phyloP scores from a whole-genome alignment of 1,284 basidiomycete species.

The Melampsora allii-populina region DNA sequence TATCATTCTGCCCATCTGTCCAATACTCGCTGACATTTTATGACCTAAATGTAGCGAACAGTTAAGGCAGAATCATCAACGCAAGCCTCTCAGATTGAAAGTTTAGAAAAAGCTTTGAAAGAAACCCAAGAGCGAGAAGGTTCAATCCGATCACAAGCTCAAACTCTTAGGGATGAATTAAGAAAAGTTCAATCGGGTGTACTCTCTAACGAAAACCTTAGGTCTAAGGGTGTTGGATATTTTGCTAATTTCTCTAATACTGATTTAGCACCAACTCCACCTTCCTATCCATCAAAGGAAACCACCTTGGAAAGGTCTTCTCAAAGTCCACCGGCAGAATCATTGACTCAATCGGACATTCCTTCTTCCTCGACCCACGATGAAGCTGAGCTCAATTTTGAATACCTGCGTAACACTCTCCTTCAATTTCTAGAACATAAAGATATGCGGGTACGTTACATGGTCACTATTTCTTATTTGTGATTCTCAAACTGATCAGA shows the following conservation, averaged over 20 bases:
- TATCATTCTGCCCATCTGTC: not conserved
- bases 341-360: slow-evolving; percentile 19
- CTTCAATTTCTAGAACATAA: slow-evolving; percentile 87
- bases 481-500: slow-evolving; percentile 3
- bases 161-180: slow-evolving; percentile 27
- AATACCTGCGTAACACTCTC: slow-evolving; percentile 90
- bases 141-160: not conserved
- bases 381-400: slow-evolving; percentile 83
- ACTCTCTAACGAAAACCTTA: not conserved
- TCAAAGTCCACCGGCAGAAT: not conserved
- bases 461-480: slow-evolving; percentile 49
- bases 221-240: slow-evolving; percentile 32
- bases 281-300: not conserved
- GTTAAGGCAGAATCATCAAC: not conserved
- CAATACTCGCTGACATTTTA: not conserved
- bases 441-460: slow-evolving; percentile 69
- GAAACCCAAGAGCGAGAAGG: not conserved
- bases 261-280: no score
- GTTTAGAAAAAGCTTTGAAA: not conserved
- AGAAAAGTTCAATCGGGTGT: slow-evolving; percentile 20
- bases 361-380: slow-evolving; percentile 57
- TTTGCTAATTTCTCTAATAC: slow-evolving; percentile 27
- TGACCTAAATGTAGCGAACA: not conserved
- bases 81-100: not conserved
- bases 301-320: not conserved